Conservation (phyloP, 768 basidiomycete species). For the Artomyces pyxidatus region DNA sequence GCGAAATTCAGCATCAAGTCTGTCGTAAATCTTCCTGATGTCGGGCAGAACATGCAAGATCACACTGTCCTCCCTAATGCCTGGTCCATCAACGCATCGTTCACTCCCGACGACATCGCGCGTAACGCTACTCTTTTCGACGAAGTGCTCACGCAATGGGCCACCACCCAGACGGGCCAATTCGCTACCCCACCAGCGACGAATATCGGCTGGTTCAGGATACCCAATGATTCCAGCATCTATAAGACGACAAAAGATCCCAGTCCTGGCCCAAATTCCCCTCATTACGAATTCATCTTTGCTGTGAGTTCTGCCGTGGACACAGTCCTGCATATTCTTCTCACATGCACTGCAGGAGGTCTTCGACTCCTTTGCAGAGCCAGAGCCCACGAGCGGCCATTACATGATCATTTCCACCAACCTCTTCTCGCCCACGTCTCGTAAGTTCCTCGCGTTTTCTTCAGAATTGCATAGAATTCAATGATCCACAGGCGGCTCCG, state of each 20-base stretch:
- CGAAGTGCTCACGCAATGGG: slow-evolving; percentile 7
- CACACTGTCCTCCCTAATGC: slow-evolving; percentile 3
- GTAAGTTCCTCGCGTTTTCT: slow-evolving; percentile 6
- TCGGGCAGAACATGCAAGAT: slow-evolving; percentile 32
- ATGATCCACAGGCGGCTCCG: slow-evolving; percentile 16
- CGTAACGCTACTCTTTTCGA: slow-evolving; percentile 8
- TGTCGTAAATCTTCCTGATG: slow-evolving; percentile 26
- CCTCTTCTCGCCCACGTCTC: slow-evolving; percentile 18
- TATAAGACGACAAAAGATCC: slow-evolving; percentile 10
- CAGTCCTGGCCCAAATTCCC: slow-evolving; percentile 10
- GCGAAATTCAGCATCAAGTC: slow-evolving; percentile 20
- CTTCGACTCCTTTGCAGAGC: not conserved
- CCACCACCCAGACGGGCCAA: slow-evolving; percentile 2
- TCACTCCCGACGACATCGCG: slow-evolving; percentile 4
- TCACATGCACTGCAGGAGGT: slow-evolving; percentile 2
- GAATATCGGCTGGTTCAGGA: slow-evolving; percentile 4
- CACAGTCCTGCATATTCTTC: not conserved
- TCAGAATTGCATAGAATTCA: not conserved
- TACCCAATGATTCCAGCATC: slow-evolving; percentile 7
- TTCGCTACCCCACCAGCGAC: not conserved
- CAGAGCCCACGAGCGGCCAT: slow-evolving; percentile 14
- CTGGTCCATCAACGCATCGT: slow-evolving; percentile 4
- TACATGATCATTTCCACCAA: slow-evolving; percentile 13
- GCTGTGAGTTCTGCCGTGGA: slow-evolving; percentile 1
- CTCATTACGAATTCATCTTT: slow-evolving; percentile 12